These are phyloP conservation scores for Auriculariales sp. DNA, from an alignment of 768 basidiomycete genomes.

Conservation along the genomic window DNA sequence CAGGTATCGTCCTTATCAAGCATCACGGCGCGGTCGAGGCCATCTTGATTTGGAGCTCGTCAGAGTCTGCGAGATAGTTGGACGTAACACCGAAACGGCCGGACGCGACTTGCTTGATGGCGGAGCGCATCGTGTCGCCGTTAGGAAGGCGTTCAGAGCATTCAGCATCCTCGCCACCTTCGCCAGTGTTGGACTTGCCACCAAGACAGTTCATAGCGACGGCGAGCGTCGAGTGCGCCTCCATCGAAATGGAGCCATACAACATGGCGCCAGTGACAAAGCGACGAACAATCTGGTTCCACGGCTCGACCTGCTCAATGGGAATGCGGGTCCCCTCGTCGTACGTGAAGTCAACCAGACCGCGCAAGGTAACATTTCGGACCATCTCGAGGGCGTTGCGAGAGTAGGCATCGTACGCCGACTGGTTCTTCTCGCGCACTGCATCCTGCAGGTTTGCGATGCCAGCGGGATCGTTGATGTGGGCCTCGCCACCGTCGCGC, in stretches of 20 bases:
- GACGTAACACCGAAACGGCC: slow-evolving; percentile 97
- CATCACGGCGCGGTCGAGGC: no score
- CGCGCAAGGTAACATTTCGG: slow-evolving; percentile 76
- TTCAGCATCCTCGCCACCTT: slow-evolving; percentile 98
- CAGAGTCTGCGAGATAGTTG: slow-evolving; percentile 93
- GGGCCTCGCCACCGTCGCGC: slow-evolving; percentile 94
- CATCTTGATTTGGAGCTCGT: slow-evolving; percentile 99
- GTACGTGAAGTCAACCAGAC: slow-evolving; percentile 86
- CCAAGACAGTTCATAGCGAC: slow-evolving; percentile 98
- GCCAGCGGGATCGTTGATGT: slow-evolving; percentile 91
- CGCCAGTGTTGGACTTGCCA: slow-evolving; percentile 98
- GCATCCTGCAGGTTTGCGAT: slow-evolving; percentile 95
- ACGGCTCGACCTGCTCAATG: slow-evolving; percentile 96
- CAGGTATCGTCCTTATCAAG: no score
- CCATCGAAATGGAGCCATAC: slow-evolving; percentile 98
- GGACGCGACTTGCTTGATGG: slow-evolving; percentile 90
- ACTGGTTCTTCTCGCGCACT: slow-evolving; percentile 90
- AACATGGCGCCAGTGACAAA: slow-evolving; percentile 99
- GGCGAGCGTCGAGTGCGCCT: slow-evolving; percentile 92
- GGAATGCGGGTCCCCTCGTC: slow-evolving; percentile 76
- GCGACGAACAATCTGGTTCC: slow-evolving; percentile 96
- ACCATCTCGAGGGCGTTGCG: slow-evolving; percentile 81
- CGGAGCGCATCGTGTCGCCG: slow-evolving; percentile 87
- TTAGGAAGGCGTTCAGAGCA: slow-evolving; percentile 59
- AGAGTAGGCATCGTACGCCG: slow-evolving; percentile 83